Evolutionary conservation across 257 asterid species (phyloP), one percentile per base, ranked within the genome.

Genomic region (Haberlea rhodopensis): DNA sequence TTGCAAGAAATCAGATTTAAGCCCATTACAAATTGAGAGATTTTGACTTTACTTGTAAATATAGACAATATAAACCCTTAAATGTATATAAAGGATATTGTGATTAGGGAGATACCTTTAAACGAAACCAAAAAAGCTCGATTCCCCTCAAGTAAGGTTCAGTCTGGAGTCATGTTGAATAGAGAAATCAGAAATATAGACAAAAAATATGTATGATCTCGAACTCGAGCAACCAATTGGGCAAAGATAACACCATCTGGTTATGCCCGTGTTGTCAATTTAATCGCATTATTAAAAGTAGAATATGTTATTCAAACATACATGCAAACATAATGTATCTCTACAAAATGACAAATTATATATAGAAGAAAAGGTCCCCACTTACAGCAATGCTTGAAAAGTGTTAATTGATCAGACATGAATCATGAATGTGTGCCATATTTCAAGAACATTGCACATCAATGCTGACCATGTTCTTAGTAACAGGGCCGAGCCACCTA

Each of bases 321-420:
- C 23, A 20, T 6, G 23, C 6, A 54, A 22, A 23, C 27, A 3
- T 26, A 11, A 19, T 20, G 4, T 31, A 28, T 32, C 7, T 60
- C 21, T n/a, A 27, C 3, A 16, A 0, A 53, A 2, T 11, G 28
- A 62, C 52, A 62, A 57, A 62, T 7, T 2, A 32, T 32, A 32
- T 32, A 32, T n/a, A n/a, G n/a, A 32, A 32, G 13, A 8, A 13
- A 13, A 24, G 27, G 60, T 70, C 69, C 64, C 69, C 69, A 70
- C 59, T 18, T 15, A 69, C 63, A 61, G 49, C 63, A 34, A 61
- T 24, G 45, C 25, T 32, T 53, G 32, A 26, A 53, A 19, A 34
- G 13, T 62, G 5, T 32, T 7, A 21, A 29, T 19, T 4, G 31
- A 52, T 8, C n/a, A 22, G 23, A 53, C n/a, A n/a, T n/a, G n/a